Percentiles rank a stretch among this genome's conserved stretches.
Conservation (phyloP, 2,329 filamentous ascomycete species). For the Fusarium cicatricum region DNA sequence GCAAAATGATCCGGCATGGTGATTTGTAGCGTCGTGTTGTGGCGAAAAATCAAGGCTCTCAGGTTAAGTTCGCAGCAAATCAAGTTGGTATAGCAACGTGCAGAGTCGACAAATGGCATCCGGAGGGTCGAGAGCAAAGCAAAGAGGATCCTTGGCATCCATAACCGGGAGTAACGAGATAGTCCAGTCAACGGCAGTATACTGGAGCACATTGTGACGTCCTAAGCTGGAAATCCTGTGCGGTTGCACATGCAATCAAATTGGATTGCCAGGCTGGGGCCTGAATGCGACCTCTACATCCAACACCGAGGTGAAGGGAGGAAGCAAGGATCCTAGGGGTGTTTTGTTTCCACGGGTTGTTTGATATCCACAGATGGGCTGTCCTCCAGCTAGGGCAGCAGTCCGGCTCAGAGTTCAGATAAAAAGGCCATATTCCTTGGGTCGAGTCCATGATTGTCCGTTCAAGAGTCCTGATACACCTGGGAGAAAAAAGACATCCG, state of each 20-base stretch:
- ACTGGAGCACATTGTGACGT: not conserved
- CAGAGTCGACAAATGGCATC: constrained; percentile 10
- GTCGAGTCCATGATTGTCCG: constrained; percentile 31
- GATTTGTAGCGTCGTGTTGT: not conserved
- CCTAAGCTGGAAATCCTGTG: constrained; percentile 29
- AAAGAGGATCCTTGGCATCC: constrained; percentile 26
- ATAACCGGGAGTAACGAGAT: constrained; percentile 15
- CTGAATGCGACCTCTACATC: constrained; percentile 28
- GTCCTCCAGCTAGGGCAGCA: not conserved
- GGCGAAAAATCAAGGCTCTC: not conserved
- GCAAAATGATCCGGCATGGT: constrained; percentile 10
- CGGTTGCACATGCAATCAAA: constrained; percentile 47
- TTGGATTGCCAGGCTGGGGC: constrained; percentile 44
- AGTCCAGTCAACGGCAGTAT: constrained; percentile 11
- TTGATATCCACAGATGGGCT: constrained; percentile 2
- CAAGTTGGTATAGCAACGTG: constrained; percentile 36
- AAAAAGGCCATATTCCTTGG: constrained; percentile 16
- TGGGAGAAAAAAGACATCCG: constrained; percentile 32
- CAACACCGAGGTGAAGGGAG: constrained; percentile 4
- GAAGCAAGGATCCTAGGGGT: too few species aligned
- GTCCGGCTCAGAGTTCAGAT: not conserved
- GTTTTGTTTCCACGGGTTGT: constrained; percentile 7
- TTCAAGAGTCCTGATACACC: constrained; percentile 29
- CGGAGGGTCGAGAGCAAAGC: constrained; percentile 12
- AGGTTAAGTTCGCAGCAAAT: constrained; percentile 29